Evolutionary conservation across 148 eudicot genomes (phyloP), one percentile per base, ranked within the genome.

Genomic region (Amaranthus palmeri): DNA sequence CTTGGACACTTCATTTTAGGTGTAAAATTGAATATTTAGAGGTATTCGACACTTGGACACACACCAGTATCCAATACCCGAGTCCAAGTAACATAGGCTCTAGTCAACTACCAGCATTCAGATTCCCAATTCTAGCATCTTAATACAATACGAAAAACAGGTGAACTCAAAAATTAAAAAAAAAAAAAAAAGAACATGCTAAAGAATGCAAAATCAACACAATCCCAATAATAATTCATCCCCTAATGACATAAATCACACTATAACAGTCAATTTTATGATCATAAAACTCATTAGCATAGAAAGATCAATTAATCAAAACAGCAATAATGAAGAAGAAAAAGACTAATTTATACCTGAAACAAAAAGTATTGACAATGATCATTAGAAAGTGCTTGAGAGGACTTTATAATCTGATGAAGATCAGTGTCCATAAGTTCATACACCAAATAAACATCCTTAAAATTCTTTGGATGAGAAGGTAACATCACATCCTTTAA

Each of bases 351-450:
- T 45, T 13, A 71, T 78, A 88, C 92, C 88, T 88, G 92, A 62
- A 85, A 88, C 49, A 88, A 72, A 83, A 88, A 85, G 68, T 85
- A 88, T 53, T 85, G 88, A 80, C 84, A 82, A 76, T 88, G 92
- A 72, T 88, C 92, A 72, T 82, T 85, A 5, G 87, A 68, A 68
- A 85, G 89, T 46, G 86, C 71, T 54, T 87, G 92, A 59, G 89
- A 88, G 18, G 92, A 88, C 78, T 88, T 88, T 14, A 85, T 82
- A 61, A 88, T 88, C 83, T 88, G 92, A 79, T 88, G 92, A 74
- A 88, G 84, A 76, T 88, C 92, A 0, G 92, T 85, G 71, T 88
- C 92, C 92, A 85, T 88, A 69, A 88, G 88, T 68, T 85, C 89
- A 75, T 88, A 88, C 7, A 88, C 89, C 80, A 88, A 67, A 77